Conservation (phyloP, 352 stramenopile species). For the Globisporangium paddicum region DNA sequence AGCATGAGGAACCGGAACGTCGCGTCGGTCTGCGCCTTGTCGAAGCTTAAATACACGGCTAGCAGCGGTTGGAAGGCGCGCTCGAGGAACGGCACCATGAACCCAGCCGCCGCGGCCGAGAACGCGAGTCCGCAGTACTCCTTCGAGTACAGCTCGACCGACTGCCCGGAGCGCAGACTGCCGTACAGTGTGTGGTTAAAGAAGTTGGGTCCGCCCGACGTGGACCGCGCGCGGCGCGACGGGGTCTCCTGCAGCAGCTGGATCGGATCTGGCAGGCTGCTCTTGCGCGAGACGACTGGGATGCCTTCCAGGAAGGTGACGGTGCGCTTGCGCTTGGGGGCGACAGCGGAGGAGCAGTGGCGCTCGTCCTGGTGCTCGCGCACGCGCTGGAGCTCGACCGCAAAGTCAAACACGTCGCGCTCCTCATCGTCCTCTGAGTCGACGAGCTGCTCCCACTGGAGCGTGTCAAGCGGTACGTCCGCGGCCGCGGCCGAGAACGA, state of each 20-base stretch:
- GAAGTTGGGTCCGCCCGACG: conserved; percentile 43
- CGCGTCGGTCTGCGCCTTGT: conserved; percentile 35
- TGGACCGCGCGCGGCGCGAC: conserved; percentile 35
- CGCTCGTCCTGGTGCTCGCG: conserved; percentile 13
- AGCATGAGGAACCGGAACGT: conserved; percentile 53
- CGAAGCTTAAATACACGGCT: conserved; percentile 49
- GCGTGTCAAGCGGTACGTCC: conserved; percentile 28
- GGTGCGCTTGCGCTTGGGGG: conserved; percentile 39
- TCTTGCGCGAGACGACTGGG: conserved; percentile 47
- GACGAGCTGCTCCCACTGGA: conserved; percentile 40
- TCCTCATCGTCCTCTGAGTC: conserved; percentile 26
- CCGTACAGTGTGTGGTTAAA: conserved; percentile 78
- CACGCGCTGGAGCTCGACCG: conserved; percentile 12
- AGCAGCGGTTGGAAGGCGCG: conserved; percentile 63
- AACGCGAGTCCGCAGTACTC: conserved; percentile 61
- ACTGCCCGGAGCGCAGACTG: conserved; percentile 46
- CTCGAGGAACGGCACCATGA: conserved; percentile 61
- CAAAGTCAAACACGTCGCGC: conserved; percentile 15
- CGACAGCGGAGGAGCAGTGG: conserved; percentile 5
- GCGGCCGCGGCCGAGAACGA: conserved; percentile 40
- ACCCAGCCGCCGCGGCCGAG: conserved; percentile 47
- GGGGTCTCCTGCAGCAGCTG: conserved; percentile 53
- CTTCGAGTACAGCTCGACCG: conserved; percentile 52
- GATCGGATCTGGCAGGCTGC: conserved; percentile 59
- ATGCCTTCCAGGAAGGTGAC: conserved; percentile 61